Evolutionary conservation across 345 rosid genomes (phyloP), one percentile per base, ranked within the genome.

Genomic region (Anastatica hierochuntica): DNA sequence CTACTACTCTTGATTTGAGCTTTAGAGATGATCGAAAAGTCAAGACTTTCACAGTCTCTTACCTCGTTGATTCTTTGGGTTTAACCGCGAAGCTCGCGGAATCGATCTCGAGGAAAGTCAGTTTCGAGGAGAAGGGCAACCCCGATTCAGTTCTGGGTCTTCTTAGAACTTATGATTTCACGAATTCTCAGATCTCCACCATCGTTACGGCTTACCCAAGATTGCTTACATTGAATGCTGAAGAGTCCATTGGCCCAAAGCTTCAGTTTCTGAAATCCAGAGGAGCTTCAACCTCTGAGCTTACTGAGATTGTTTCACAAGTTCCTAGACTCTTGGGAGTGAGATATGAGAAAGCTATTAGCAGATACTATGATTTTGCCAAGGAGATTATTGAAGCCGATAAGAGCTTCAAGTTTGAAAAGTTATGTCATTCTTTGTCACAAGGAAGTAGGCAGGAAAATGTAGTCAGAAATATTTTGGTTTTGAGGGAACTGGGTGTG

Each of bases 31-130:
- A 21, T 18, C 39, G 30, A 33, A 39, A 48, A 39, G 40, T 37
- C 2, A 9, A 29, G 12, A 49, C 27, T 1, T 56, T 51, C 36
- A 52, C 56, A 0, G 52, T 47, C 21, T 43, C 62, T 7, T 43
- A 56, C 51, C 62, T 56, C 43, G 34, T 64, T 52, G 41, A 46
- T 5, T 70, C 74, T 8, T 42, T 67, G 17, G 66, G 74, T 16
- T 20, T 70, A 17, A 3, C 66, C 12, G 24, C 7, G 2, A 63
- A 70, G 7, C 18, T 49, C 8, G 66, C 74, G 1, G 38, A 21
- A 24, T 51, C 56, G 10, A 30, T 58, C n/a, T 52, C 62, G 0
- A 51, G 11, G 9, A 63, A 33, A 17, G 19, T 55, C 18, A 56
- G 30, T 0, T 42, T 19, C 11, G 20, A 42, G 14, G 51, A 14